A percentile compares a stretch with the other conserved stretches of the same genome.
Evolutionary conservation across 768 basidiomycete species (phyloP).

Genomic region (Suillus plorans): DNA sequence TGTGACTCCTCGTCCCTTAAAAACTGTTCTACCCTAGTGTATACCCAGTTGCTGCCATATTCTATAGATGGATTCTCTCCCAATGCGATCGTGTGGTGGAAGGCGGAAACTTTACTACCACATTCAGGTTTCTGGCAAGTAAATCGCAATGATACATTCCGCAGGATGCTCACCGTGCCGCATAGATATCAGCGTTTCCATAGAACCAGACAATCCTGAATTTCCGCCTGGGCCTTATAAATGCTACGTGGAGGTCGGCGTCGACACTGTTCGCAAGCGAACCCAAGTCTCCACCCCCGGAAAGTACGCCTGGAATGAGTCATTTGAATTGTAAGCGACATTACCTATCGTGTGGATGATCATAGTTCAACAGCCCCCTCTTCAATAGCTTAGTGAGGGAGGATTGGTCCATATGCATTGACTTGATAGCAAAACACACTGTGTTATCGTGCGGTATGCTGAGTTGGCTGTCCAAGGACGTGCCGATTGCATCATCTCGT

Average conservation of each 20-base stretch:
- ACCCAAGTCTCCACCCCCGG: background rate
- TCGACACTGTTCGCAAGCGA: background rate
- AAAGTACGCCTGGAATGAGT: conserved; percentile 2
- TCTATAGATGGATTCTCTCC: background rate
- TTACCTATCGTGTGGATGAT: background rate
- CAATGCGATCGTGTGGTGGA: background rate
- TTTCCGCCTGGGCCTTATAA: background rate
- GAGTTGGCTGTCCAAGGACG: conserved; percentile 1
- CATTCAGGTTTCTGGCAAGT: conserved; percentile 1
- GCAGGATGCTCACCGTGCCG: background rate
- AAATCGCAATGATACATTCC: background rate
- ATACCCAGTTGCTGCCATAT: background rate
- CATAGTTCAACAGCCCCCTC: background rate
- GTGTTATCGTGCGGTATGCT: background rate
- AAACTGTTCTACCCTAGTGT: background rate
- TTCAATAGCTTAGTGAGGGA: conserved; percentile 1
- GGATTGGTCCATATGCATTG: conserved; percentile 2
- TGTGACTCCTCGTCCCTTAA: background rate
- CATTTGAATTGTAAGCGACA: conserved; percentile 1
- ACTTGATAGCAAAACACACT: background rate
- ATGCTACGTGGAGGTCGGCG: conserved; percentile 1
- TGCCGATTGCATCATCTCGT: conserved; percentile 2
- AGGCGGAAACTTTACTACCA: background rate
- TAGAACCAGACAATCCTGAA: background rate
- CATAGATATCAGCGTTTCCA: background rate